Base-by-base conservation (phyloP, 371 early-diverging fungal genomes). In the Polyrhizophydium stewartii region DNA sequence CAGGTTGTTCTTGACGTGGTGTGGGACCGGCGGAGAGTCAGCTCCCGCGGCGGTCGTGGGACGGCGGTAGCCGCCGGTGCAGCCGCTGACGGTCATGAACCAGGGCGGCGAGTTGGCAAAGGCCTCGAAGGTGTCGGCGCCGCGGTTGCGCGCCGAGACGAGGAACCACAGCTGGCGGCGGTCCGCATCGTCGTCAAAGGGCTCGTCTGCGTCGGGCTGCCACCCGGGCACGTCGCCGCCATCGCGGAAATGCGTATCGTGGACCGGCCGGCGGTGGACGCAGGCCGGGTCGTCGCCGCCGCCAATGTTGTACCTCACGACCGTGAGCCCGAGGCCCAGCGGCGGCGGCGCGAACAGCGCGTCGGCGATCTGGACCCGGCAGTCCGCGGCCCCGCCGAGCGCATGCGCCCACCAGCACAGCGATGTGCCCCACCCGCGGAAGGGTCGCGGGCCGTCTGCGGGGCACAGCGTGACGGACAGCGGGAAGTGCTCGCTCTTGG, bases 101-200 rank as follows among this genome's bases (percentile, higher is more conserved):
- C 55, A 53, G 5, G 55, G 55, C 32, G 55, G 55, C 30, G 55
- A 53, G 55, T 53, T 53, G 55, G 55, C 30, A 53, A 53, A 53
- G 9, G 32, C 30, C 35, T 53, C 55, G 25, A 53, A 53, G 6
- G 24, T 9, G 55, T 53, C 25, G 9, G 55, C 55, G 30, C 55
- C 55, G 55, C 55, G 55, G 9, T 25, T 3, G 22, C 28, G 22
- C 7, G 49, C 49, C 3, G 49, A 3, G 28, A 25, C 25, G 7
- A 47, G 49, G 28, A 47, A 47, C 49, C 49, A 47, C 49, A 47
- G 28, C 28, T 47, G 49, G 22, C 49, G 22, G 49, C 9, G 9
- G 16, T 47, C 49, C 7, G 49, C 49, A 10, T 47, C 25, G 3
- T 3, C 7, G 28, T 47, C 16, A 10, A 47, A 16, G 7, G 25